Base-by-base conservation (phyloP, 345 rosid genomes). In the Camelina laxa region DNA sequence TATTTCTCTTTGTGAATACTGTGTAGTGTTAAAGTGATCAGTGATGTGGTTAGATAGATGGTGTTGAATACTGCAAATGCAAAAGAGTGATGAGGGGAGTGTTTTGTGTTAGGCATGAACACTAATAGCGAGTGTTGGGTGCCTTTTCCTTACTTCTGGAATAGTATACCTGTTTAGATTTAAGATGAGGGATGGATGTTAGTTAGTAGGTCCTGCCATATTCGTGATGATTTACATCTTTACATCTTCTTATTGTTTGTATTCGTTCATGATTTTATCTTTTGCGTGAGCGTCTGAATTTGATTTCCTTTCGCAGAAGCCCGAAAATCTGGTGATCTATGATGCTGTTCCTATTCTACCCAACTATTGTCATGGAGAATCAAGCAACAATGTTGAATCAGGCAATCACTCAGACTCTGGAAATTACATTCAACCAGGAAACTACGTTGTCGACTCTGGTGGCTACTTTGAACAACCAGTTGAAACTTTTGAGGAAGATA, bases 301-400 rank as follows among this genome's bases (percentile, higher is more conserved):
- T 15, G 22, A 20, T 51, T 39, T 42, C n/a, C 11, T 69, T 69
- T 58, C 42, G 57, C 87, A 90, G 97, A 84, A 74, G 72, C 75
- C 80, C 35, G 85, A 80, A n/a, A 56, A 58, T 55, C 57, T 67
- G 27, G 82, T 60, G 57, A 70, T 82, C 31, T 75, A 81, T 69
- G 97, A 70, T 80, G 80, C 87, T 60, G 71, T 80, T 74, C 56
- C 79, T 8, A 39, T 65, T 72, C 76, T 79, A 9, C 67, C 75
- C 48, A 87, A 77, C 75, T 82, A 78, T 76, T 75, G 70, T 72
- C 75, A 79, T 73, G 98, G 88, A 15, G 97, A 85, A 47, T 67
- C 96, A 39, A 88, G 90, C 82, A 86, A 82, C 75, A 73, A 81
- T 35, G 78, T 66, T 22, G 93, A 71, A 45, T 70, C 80, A 70